Evolutionary conservation across 192 early-diverging fungal species (phyloP).

Genomic region (Coemansia reversa): DNA sequence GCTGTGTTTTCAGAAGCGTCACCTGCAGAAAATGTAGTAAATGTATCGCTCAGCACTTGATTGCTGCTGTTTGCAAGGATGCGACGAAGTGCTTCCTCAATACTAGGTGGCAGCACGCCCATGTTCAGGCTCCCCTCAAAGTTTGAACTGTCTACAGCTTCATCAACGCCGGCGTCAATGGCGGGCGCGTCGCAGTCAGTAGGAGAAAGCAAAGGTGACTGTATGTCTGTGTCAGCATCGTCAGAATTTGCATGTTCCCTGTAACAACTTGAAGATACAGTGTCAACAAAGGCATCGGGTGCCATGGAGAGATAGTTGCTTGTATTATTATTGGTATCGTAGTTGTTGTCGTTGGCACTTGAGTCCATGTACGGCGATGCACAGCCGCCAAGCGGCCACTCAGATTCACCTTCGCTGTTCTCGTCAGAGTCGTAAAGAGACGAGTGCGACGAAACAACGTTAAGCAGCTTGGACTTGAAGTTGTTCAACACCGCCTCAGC

Average conservation of each 20-base stretch:
- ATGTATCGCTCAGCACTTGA: conserved; percentile 44
- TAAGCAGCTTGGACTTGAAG: conserved; percentile 56
- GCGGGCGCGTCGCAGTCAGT: not conserved
- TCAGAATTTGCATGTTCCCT: conserved; percentile 14
- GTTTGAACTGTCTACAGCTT: not conserved
- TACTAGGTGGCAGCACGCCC: conserved; percentile 31
- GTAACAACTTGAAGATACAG: conserved; percentile 10
- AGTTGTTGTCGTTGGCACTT: too few species aligned
- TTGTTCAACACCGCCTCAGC: conserved; percentile 55
- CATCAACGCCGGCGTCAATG: not conserved
- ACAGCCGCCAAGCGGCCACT: conserved; percentile 35
- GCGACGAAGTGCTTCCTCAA: conserved; percentile 49
- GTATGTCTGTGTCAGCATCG: conserved; percentile 20
- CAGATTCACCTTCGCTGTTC: conserved; percentile 42
- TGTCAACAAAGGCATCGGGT: conserved; percentile 18
- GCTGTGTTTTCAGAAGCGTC: conserved; percentile 4
- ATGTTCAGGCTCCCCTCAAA: conserved; percentile 12
- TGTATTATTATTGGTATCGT: conserved; percentile 6
- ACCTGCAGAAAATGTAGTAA: conserved; percentile 36
- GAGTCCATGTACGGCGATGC: conserved; percentile 22
- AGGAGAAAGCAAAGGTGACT: conserved; percentile 27
- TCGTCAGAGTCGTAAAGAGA: conserved; percentile 40
- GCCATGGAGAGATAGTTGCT: conserved; percentile 35
- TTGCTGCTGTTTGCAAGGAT: conserved; percentile 41
- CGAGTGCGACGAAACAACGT: conserved; percentile 31